Conservation (phyloP, 2,329 filamentous ascomycete species). For the Penicillium sp. region DNA sequence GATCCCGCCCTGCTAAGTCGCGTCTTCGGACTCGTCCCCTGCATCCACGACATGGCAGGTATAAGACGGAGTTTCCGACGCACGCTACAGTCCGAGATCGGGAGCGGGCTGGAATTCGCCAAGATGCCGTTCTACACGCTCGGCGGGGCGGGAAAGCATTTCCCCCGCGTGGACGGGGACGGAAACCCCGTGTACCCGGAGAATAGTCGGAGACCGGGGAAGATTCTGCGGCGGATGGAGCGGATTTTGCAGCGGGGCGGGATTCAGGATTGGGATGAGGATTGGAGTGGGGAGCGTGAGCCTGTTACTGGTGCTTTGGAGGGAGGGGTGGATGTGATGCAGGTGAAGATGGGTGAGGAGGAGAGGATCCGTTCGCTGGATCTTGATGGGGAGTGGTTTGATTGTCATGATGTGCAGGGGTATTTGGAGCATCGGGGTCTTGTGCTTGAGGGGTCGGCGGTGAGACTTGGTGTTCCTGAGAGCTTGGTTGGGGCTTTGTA, state of each 20-base stretch:
- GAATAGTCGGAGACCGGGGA: constrained; percentile 30
- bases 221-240: constrained; percentile 25
- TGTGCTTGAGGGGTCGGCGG: constrained; percentile 30
- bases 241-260: constrained; percentile 20
- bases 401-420: constrained; percentile 72
- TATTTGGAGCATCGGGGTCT: constrained; percentile 55
- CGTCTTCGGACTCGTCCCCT: constrained; percentile 31
- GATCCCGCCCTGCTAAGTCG: constrained; percentile 18
- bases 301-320: background rate
- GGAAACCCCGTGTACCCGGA: constrained; percentile 39
- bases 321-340: background rate
- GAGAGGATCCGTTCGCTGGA: constrained; percentile 51
- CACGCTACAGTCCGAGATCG: constrained; percentile 21
- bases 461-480: constrained; percentile 28
- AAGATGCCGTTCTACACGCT: constrained; percentile 40
- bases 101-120: constrained; percentile 19
- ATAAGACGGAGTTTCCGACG: constrained; percentile 18
- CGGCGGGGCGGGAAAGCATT: constrained; percentile 69
- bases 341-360: constrained; percentile 12
- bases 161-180: constrained; percentile 43
- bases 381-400: constrained; percentile 74
- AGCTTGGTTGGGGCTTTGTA: constrained; percentile 13
- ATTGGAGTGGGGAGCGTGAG: constrained; percentile 25
- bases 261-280: constrained; percentile 26
- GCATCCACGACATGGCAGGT: constrained; percentile 25